These are phyloP conservation scores for Magnolia changhungtana DNA, from an alignment of 164 flowering plant species.

Conservation along the genomic window DNA sequence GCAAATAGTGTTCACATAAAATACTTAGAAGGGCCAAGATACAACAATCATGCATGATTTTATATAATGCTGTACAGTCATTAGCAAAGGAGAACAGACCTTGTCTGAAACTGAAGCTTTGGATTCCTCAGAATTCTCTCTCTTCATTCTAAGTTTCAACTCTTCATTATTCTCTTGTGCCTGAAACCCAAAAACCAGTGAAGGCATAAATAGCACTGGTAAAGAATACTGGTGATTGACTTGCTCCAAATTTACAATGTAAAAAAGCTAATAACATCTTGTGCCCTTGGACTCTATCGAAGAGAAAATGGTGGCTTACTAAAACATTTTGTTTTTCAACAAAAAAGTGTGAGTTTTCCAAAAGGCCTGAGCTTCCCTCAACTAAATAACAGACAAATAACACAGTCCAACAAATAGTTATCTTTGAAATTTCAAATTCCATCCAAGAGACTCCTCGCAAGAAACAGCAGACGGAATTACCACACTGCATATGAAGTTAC, in stretches of 20 bases:
- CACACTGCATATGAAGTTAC: too few relatives aligned
- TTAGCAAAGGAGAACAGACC: constrained; percentile 28
- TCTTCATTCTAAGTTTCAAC: constrained; percentile 48
- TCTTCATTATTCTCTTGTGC: constrained; percentile 72
- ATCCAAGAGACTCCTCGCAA: neutral
- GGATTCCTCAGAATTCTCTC: constrained; percentile 46
- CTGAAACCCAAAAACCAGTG: constrained; percentile 31
- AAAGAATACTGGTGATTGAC: too few relatives aligned
- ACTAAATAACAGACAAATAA: too few relatives aligned
- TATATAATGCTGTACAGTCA: neutral
- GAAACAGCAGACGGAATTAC: neutral
- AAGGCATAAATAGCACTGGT: too few relatives aligned
- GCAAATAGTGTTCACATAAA: too few relatives aligned
- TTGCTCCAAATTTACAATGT: neutral
- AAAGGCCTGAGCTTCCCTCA: too few relatives aligned
- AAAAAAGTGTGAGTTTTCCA: too few relatives aligned
- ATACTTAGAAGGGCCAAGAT: too few relatives aligned
- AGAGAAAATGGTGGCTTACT: neutral
- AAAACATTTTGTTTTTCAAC: too few relatives aligned
- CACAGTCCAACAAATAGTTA: too few relatives aligned
- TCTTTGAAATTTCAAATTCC: neutral
- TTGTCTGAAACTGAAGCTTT: constrained; percentile 51
- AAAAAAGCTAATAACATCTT: neutral
- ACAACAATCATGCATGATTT: neutral
- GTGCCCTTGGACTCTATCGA: neutral